Evolutionary conservation across 805 yeast genomes (phyloP).

Genomic region (Cyberlindnera veronae): DNA sequence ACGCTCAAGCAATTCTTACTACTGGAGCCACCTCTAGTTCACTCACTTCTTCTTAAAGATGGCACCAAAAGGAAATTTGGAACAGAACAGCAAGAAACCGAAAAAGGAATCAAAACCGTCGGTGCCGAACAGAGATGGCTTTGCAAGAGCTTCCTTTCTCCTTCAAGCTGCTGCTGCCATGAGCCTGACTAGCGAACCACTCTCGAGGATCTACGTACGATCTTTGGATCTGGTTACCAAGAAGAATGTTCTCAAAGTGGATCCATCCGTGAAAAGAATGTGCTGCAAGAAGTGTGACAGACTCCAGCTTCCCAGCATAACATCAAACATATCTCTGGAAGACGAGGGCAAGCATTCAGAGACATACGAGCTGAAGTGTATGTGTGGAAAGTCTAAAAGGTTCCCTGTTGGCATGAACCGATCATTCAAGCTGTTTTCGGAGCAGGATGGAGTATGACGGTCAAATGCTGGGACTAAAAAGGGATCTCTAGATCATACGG

Average conservation of each 20-base stretch:
- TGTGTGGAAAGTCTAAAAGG: slow-evolving; percentile 49
- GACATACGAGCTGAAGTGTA: slow-evolving; percentile 46
- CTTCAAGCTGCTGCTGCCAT: slow-evolving; percentile 41
- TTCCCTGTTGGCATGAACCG: slow-evolving; percentile 61
- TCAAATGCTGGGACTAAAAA: too few species aligned
- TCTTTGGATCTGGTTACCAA: slow-evolving; percentile 60
- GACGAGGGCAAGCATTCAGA: slow-evolving; percentile 47
- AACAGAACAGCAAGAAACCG: background rate
- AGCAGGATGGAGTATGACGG: background rate
- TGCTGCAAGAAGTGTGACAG: slow-evolving; percentile 66
- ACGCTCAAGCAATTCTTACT: too few species aligned
- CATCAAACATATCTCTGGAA: slow-evolving; percentile 36
- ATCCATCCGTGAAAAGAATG: slow-evolving; percentile 63
- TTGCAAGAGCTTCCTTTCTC: slow-evolving; percentile 54
- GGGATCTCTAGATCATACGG: too few species aligned
- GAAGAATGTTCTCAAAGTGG: slow-evolving; percentile 60
- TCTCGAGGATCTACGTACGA: slow-evolving; percentile 55
- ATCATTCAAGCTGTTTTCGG: slow-evolving; percentile 40
- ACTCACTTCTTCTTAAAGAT: too few species aligned
- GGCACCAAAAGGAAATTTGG: too few species aligned
- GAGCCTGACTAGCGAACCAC: slow-evolving; percentile 28
- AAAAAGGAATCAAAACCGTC: slow-evolving; percentile 6
- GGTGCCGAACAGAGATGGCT: slow-evolving; percentile 44
- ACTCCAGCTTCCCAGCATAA: slow-evolving; percentile 46
- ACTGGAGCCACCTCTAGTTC: too few species aligned